phyloP scores from a whole-genome alignment of 257 asterid genomes.

The Oldenlandia corymbosa region DNA sequence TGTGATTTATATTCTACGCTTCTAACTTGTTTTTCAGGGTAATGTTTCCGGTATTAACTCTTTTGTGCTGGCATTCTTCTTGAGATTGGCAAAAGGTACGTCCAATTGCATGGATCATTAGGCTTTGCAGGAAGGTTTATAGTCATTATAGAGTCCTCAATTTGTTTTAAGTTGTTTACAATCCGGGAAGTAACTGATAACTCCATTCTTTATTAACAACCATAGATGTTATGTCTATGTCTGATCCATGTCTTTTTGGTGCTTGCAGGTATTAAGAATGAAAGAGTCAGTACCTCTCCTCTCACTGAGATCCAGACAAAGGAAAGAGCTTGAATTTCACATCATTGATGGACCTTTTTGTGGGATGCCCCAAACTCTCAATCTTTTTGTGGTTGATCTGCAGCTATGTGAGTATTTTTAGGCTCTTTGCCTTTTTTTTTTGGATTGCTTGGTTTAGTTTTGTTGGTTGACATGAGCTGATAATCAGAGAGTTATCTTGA shows the following conservation, averaged over 20 bases:
- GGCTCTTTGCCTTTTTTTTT: too few relatives aligned
- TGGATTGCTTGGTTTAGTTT: too few relatives aligned
- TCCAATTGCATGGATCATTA: conserved; percentile 8
- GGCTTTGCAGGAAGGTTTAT: not conserved
- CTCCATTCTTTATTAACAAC: not conserved
- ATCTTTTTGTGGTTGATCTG: too few relatives aligned
- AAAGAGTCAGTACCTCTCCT: too few relatives aligned
- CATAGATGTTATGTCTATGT: not conserved
- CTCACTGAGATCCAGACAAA: too few relatives aligned
- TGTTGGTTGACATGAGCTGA: too few relatives aligned
- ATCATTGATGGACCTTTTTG: too few relatives aligned
- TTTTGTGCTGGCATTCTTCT: conserved; percentile 99
- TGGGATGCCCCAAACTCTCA: too few relatives aligned
- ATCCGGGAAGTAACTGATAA: not conserved
- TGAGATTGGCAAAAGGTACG: conserved; percentile 90
- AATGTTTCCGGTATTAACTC: conserved; percentile 74
- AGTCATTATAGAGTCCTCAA: too few relatives aligned
- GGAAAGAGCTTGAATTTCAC: too few relatives aligned
- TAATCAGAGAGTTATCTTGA: too few relatives aligned
- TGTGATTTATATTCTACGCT: conserved; percentile 24
- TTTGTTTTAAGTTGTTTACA: not conserved
- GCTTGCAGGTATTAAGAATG: conserved; percentile 78
- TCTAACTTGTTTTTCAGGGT: conserved; percentile 49
- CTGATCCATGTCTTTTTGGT: conserved; percentile 21
- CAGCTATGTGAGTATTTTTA: too few relatives aligned